Evolutionary conservation across 2,329 filamentous ascomycete genomes (phyloP), one percentile per base, ranked within the genome.

Genomic region (Didymella glomerata): DNA sequence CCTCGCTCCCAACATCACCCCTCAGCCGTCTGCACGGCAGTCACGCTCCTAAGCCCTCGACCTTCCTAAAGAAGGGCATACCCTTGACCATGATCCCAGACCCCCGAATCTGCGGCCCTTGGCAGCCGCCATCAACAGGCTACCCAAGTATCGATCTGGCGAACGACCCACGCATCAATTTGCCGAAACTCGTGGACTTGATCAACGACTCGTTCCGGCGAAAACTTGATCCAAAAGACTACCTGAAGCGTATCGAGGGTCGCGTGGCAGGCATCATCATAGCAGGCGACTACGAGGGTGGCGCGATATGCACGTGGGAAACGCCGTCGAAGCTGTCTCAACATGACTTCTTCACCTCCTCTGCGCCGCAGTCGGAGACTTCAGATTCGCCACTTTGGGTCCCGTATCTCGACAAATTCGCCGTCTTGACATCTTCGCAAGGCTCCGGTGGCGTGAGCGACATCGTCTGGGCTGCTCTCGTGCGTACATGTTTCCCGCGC

Each of bases 391-490:
- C 90, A 66, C 61, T 72, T 30, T 76, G 71, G 67, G 91, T 99
- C 0, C 95, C 95, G 0, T 99, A 99, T 74, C 84, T 99, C 28
- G 95, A 99, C 78, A 99, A 99, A 76, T 98, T 99, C 73, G 95
- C 95, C 0, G 95, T 99, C 0, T 83, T 97, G 16, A 94, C 91
- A 66, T 89, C 88, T 60, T 90, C 89, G 13, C 95, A 99, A 76
- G 95, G 95, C 0, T 91, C 91, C 0, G 92, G 92, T 1, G 94
- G 95, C 3, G 93, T 98, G 3, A 94, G 95, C 1, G 95, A 99
- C 73, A 90, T 98, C 38, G 90, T 99, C 8, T 99, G 98, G 80
- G 97, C 96, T 63, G 90, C 93, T 32, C 96, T 99, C 91, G 92
- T 97, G 5, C 86, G 91, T 27, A 88, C 89, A 20, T 97, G 93